Percentiles rank a stretch among this genome's conserved stretches.
Evolutionary conservation across 2,329 filamentous ascomycete genomes (phyloP).

Genomic region (Tolypocladium paradoxum): DNA sequence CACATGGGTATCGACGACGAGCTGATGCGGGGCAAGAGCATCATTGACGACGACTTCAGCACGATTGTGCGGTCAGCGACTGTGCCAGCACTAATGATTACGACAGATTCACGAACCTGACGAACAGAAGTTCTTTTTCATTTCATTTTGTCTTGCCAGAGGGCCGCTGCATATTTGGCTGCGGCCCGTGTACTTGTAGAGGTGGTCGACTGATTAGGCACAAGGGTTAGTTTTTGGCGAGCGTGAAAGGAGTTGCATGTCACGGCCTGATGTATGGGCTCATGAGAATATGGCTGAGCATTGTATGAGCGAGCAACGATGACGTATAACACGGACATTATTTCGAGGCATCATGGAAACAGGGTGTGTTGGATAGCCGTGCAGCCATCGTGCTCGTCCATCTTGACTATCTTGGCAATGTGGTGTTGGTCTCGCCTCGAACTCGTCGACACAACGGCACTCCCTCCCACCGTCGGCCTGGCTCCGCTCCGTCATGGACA

Average conservation of each 20-base stretch:
- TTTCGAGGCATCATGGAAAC: neutral
- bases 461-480: too few relatives aligned
- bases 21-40: conserved; percentile 7
- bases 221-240: neutral
- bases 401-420: neutral
- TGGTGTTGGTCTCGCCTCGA: neutral
- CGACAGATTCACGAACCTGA: conserved; percentile 8
- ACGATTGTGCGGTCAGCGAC: conserved; percentile 7
- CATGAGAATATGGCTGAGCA: neutral
- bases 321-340: neutral
- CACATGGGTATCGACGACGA: conserved; percentile 9
- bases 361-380: neutral
- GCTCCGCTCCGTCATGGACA: too few relatives aligned
- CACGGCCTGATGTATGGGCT: neutral
- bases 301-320: neutral
- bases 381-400: neutral
- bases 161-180: neutral
- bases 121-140: neutral
- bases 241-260: neutral
- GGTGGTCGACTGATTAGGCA: neutral
- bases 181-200: neutral
- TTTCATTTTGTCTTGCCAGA: neutral
- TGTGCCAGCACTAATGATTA: conserved; percentile 7
- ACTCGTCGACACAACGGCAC: too few relatives aligned
- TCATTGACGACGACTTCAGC: conserved; percentile 8